Evolutionary conservation across 2,329 filamentous ascomycete species (phyloP).

Genomic region (Pyrenochaeta sp.): DNA sequence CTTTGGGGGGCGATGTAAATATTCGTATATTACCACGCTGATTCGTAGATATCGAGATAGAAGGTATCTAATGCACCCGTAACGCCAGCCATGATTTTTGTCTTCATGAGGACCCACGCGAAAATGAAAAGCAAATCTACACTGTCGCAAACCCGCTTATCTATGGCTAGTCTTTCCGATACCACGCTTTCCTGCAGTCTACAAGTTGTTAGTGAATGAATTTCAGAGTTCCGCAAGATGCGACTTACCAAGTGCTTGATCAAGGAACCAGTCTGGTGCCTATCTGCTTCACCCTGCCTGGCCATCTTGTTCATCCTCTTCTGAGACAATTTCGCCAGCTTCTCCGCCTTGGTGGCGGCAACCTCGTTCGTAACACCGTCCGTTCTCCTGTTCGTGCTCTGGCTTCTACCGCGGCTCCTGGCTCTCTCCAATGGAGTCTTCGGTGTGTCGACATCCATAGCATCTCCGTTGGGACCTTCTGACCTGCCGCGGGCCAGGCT

Average conservation of each 20-base stretch:
- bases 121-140: constrained; percentile 17
- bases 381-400: constrained; percentile 72
- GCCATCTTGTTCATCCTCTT: constrained; percentile 99
- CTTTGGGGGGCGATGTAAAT: too few relatives aligned
- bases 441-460: constrained; percentile 71
- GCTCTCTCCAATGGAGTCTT: constrained; percentile 60
- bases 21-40: constrained; percentile 30
- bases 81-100: constrained; percentile 41
- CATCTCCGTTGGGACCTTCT: constrained; percentile 61
- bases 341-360: constrained; percentile 79
- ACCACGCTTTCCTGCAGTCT: constrained; percentile 90
- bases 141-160: constrained; percentile 22
- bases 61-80: constrained; percentile 43
- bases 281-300: constrained; percentile 93
- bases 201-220: constrained; percentile 20
- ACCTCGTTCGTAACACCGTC: constrained; percentile 77
- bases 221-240: constrained; percentile 1
- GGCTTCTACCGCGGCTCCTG: constrained; percentile 73
- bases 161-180: constrained; percentile 83
- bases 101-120: constrained; percentile 13
- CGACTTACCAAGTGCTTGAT: constrained; percentile 87
- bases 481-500: constrained; percentile 69
- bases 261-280: constrained; percentile 81
- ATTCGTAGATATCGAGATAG: constrained; percentile 24
- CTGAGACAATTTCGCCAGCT: constrained; percentile 87